These are phyloP conservation scores for Neurospora sp. DNA, from an alignment of 495 filamentous ascomycete genomes.

Conservation along the genomic window DNA sequence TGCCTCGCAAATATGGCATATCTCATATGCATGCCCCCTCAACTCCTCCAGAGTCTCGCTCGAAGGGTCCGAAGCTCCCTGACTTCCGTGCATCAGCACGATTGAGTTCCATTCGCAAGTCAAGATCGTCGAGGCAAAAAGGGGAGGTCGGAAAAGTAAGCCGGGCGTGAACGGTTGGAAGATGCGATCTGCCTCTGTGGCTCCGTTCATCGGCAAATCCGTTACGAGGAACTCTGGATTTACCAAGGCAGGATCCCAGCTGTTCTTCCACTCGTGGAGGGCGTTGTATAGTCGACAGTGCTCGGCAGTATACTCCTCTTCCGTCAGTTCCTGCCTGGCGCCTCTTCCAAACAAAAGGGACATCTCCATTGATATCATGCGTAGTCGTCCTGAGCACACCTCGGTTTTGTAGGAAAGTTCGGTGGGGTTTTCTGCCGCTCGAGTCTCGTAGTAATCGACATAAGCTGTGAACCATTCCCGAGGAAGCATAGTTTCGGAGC, in stretches of 20 bases:
- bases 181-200: constrained; percentile 51
- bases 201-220: constrained; percentile 40
- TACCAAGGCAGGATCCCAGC: constrained; percentile 48
- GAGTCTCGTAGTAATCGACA: constrained; percentile 50
- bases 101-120: constrained; percentile 69
- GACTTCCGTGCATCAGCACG: constrained; percentile 69
- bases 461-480: constrained; percentile 70
- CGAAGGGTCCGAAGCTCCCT: constrained; percentile 44
- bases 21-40: constrained; percentile 50
- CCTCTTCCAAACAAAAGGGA: constrained; percentile 66
- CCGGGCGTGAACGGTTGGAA: constrained; percentile 62
- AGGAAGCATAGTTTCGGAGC: constrained; percentile 59
- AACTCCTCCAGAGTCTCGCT: constrained; percentile 45
- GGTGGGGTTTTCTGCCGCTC: constrained; percentile 48
- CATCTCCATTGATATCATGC: constrained; percentile 72
- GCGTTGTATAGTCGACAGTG: constrained; percentile 45
- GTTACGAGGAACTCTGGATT: constrained; percentile 48
- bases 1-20: constrained; percentile 67
- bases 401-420: constrained; percentile 58
- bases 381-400: constrained; percentile 50
- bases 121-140: constrained; percentile 64
- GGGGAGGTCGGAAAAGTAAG: constrained; percentile 51
- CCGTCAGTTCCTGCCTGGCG: constrained; percentile 48
- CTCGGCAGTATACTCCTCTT: constrained; percentile 54
- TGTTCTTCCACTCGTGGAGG: constrained; percentile 45